phyloP scores from a whole-genome alignment of 139 green algal genomes.

The Desmodesmus armatus region DNA sequence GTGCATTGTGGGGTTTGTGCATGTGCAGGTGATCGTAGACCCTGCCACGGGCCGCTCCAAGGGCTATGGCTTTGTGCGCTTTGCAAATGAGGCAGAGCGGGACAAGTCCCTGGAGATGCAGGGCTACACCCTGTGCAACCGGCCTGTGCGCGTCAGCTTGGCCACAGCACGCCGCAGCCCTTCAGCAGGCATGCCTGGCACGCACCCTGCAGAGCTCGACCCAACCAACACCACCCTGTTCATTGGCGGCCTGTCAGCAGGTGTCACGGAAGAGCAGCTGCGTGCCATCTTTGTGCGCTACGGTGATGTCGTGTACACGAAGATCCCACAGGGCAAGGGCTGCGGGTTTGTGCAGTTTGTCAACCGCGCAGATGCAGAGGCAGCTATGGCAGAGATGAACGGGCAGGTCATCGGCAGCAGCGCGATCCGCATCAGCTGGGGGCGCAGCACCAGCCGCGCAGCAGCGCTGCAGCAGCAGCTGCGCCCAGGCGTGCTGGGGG shows the following conservation, averaged over 20 bases:
- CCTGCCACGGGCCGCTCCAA: constrained; percentile 85
- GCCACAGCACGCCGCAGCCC: constrained; percentile 69
- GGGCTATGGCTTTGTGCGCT: constrained; percentile 98
- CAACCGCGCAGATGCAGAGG: constrained; percentile 73
- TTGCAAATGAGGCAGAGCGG: constrained; percentile 83
- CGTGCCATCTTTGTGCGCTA: constrained; percentile 78
- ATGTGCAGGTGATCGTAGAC: constrained; percentile 94
- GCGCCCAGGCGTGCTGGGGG: background rate
- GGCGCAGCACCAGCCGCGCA: constrained; percentile 56
- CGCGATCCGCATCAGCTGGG: constrained; percentile 70
- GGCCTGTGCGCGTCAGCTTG: constrained; percentile 82
- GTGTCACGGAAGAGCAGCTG: constrained; percentile 84
- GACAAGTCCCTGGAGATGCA: constrained; percentile 94
- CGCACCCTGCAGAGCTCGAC: constrained; percentile 72
- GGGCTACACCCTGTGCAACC: constrained; percentile 78
- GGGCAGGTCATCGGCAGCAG: constrained; percentile 68
- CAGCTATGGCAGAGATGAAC: constrained; percentile 82
- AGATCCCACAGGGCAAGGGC: constrained; percentile 94
- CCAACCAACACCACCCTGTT: constrained; percentile 94
- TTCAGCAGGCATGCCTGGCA: constrained; percentile 33
- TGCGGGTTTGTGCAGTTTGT: constrained; percentile 98
- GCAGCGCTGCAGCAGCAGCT: constrained; percentile 1
- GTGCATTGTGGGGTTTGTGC: no score
- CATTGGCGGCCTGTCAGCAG: constrained; percentile 76
- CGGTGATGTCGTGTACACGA: constrained; percentile 94